Evolutionary conservation across 306 rosid species (phyloP), one percentile per base, ranked within the genome.

Genomic region (Vigna reflexopilosa): DNA sequence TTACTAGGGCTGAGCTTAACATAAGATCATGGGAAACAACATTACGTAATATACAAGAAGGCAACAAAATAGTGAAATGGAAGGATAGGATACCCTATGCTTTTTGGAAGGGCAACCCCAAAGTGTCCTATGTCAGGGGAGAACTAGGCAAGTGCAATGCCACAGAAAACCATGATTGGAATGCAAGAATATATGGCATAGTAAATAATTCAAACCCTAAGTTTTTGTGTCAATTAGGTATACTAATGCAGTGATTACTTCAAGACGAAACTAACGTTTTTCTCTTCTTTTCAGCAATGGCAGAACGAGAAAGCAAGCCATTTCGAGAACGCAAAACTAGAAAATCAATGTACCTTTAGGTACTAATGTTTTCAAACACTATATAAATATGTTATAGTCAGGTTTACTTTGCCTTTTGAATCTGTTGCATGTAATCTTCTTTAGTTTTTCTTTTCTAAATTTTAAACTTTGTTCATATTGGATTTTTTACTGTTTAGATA

Each of bases 101-200:
- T 16, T 85, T 70, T 77, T 88, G 91, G 91, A 88, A 81, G 78
- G 91, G 91, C 5, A 87, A 87, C 73, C 85, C 84, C 1, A 0
- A 8, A 2, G 72, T 59, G 38, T 77, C 85, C 7, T 0, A 0
- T 4, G 9, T 71, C 4, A 70, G 91, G 73, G 45, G 3, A 14
- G 12, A 64, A 9, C 89, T 87, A 16, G 4, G 11, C 40, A 77
- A 26, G 38, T 87, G 91, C 82, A 87, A 87, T 15, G 74, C 28
- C 38, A 65, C 91, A 3, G 49, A 71, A 2, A 2, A 70, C 42
- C 57, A 75, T 0, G 89, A 83, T 57, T 80, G 89, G 87, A 83
- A 83, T 66, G 87, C 87, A 38, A 74, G 83, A 9, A 48, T 87
- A 77, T 83, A 85, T 76, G 26, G 0, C 13, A 30, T 82, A 45